Evolutionary conservation across 2,329 filamentous ascomycete genomes (phyloP).

Genomic region (Penicillium sp.): DNA sequence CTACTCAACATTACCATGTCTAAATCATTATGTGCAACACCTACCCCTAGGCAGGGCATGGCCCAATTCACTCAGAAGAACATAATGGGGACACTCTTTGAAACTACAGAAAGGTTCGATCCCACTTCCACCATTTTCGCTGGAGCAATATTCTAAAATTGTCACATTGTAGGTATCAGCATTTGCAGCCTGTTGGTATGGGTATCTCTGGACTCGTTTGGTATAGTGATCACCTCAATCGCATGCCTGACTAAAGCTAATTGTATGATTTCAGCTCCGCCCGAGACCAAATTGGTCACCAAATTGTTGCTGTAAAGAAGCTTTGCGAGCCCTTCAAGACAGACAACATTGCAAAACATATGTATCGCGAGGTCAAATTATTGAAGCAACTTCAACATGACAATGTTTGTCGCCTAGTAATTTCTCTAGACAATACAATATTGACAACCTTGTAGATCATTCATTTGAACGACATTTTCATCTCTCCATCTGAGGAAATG

Average conservation of each 20-base stretch:
- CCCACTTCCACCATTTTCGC: not conserved
- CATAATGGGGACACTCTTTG: slow-evolving; percentile 98
- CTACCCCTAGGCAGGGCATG: slow-evolving; percentile 61
- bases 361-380: slow-evolving; percentile 94
- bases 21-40: not conserved
- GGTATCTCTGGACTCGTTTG: slow-evolving; percentile 97
- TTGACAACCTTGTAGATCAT: slow-evolving; percentile 71
- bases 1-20: slow-evolving; percentile 10
- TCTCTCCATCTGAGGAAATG: slow-evolving; percentile 98
- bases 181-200: slow-evolving; percentile 97
- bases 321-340: slow-evolving; percentile 99
- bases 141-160: not conserved
- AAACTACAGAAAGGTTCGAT: slow-evolving; percentile 92
- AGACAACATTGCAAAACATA: slow-evolving; percentile 94
- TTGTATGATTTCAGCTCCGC: slow-evolving; percentile 70
- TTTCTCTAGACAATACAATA: not conserved
- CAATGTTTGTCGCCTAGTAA: slow-evolving; percentile 68
- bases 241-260: slow-evolving; percentile 7
- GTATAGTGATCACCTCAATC: slow-evolving; percentile 59
- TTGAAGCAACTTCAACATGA: slow-evolving; percentile 96
- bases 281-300: slow-evolving; percentile 92
- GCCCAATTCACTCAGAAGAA: slow-evolving; percentile 97
- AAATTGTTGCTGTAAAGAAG: slow-evolving; percentile 98
- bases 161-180: slow-evolving; percentile 76
- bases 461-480: slow-evolving; percentile 98